Evolutionary conservation across 805 yeast genomes (phyloP).

Genomic region (Saccharomycopsis fodiens): DNA sequence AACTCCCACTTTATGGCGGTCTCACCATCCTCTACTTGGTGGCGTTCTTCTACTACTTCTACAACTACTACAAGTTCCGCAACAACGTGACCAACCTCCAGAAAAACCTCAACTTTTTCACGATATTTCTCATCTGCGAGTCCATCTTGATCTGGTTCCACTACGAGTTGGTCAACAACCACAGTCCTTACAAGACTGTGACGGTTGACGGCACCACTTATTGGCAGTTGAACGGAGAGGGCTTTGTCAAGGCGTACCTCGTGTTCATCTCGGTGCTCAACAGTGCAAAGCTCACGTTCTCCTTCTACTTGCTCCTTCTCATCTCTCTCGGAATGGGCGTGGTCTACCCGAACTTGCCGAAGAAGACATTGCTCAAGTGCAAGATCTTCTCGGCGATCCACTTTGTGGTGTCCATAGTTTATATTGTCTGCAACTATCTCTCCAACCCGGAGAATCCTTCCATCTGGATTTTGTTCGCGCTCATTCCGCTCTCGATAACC

Average conservation of each 20-base stretch:
- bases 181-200: conserved; percentile 21
- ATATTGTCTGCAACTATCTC: conserved; percentile 46
- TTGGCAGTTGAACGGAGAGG: conserved; percentile 34
- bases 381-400: conserved; percentile 51
- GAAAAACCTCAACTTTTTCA: conserved; percentile 81
- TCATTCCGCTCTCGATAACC: conserved; percentile 66
- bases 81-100: conserved; percentile 86
- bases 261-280: conserved; percentile 71
- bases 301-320: conserved; percentile 78
- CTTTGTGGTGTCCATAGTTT: conserved; percentile 46
- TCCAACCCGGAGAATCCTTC: conserved; percentile 43
- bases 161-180: conserved; percentile 71
- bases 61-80: conserved; percentile 77
- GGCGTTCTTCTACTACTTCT: conserved; percentile 74
- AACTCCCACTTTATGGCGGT: conserved; percentile 81
- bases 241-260: conserved; percentile 66
- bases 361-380: conserved; percentile 64
- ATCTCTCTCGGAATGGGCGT: conserved; percentile 93
- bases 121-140: conserved; percentile 74
- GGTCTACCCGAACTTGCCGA: conserved; percentile 77
- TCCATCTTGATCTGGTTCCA: conserved; percentile 87
- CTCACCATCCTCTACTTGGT: conserved; percentile 78
- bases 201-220: conserved; percentile 24
- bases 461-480: conserved; percentile 45
- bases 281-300: conserved; percentile 75